Percentiles rank a stretch among this genome's conserved stretches.
Evolutionary conservation across 306 rosid genomes (phyloP).

Genomic region (Ziziphus jujuba): DNA sequence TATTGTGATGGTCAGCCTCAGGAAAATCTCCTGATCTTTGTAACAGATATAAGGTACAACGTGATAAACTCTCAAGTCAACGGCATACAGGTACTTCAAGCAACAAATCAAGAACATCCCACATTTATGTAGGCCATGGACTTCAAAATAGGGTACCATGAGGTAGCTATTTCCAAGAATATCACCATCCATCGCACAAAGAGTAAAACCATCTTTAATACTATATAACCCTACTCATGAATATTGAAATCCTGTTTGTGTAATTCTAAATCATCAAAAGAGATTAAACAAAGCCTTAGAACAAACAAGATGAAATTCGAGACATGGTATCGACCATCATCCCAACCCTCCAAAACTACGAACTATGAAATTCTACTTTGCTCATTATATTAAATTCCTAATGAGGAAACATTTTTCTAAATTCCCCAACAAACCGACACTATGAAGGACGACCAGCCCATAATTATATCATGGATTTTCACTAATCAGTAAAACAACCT

Average conservation of each 20-base stretch:
- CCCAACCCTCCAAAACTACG: too few relatives aligned
- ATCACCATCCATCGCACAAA: too few relatives aligned
- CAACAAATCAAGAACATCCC: background rate
- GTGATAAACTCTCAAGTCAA: background rate
- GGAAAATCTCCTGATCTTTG: background rate
- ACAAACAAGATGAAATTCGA: too few relatives aligned
- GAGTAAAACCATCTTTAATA: too few relatives aligned
- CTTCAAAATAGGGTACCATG: background rate
- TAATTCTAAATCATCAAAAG: background rate
- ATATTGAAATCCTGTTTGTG: background rate
- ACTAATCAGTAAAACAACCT: background rate
- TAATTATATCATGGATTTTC: too few relatives aligned
- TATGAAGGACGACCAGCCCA: too few relatives aligned
- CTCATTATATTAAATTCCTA: background rate
- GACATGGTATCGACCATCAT: too few relatives aligned
- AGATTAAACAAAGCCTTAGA: background rate
- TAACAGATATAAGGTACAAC: background rate
- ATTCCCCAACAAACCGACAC: background rate
- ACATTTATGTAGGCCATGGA: background rate
- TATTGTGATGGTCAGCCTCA: too few relatives aligned
- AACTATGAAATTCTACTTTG: background rate
- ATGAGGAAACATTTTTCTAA: background rate
- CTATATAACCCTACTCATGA: background rate
- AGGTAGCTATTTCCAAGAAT: too few relatives aligned
- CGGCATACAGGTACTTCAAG: background rate